Evolutionary conservation across 2,329 filamentous ascomycete genomes (phyloP), one percentile per base, ranked within the genome.

Genomic region (Cadophora gregata): DNA sequence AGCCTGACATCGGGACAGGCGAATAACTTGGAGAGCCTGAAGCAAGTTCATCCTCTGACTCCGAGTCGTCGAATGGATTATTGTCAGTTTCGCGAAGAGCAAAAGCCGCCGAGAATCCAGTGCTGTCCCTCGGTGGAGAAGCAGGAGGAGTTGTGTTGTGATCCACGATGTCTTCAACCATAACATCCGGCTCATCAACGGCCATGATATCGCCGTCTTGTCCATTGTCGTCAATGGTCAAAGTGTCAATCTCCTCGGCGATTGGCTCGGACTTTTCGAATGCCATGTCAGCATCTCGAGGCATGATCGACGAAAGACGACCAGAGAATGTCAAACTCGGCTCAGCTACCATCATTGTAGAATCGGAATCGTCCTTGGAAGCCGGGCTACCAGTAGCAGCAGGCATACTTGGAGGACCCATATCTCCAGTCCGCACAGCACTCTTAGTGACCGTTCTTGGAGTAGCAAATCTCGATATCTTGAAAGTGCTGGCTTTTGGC

Each of bases 11-110:
- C 51, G 69, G 71, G 61, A 66, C 71, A 66, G 47, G 71, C 45
- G 63, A 71, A 60, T 68, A 73, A 69, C 67, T 75, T 76, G 69
- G 72, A 67, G 69, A 69, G 12, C 71, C 77, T 29, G 75, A 67
- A 59, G 80, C 74, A 68, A 81, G 77, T 68, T 88, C 85, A 60
- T 87, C 85, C 45, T 88, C 86, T 0, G 83, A 86, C 5, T 88
- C 86, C 0, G 82, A 84, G n/a, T 83, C 80, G 38, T 82, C 73
- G 51, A 81, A 81, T 3, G 80, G 79, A 51, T 81, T 76, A 5
- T 84, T 72, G 38, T 86, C 82, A 71, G 83, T 82, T 16, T 82
- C 76, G 9, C 84, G 81, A 5, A 88, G 79, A 16, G 76, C 77
- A 68, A 83, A 84, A 3, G 68, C 45, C 12, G n/a, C 19, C n/a